A percentile compares a stretch with the other conserved stretches of the same genome.
These are phyloP conservation scores for Fusarium devonianum DNA, from an alignment of 2,329 filamentous ascomycete species.

Conservation along the genomic window DNA sequence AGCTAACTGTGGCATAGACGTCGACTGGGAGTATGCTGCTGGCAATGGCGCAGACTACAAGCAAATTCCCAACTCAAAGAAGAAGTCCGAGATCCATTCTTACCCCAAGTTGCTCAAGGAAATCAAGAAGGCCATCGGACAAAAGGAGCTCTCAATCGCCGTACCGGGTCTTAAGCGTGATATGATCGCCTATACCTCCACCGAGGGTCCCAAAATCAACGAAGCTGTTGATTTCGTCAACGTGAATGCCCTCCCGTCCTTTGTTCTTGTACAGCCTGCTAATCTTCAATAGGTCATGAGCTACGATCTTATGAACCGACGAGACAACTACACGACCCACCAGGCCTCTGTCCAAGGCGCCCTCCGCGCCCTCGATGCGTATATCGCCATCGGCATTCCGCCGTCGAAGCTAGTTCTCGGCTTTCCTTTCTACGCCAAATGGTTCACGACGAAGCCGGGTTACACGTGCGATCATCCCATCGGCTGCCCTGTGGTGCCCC, in stretches of 20 bases:
- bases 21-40: slow-evolving; percentile 71
- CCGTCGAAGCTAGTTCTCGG: slow-evolving; percentile 68
- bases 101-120: slow-evolving; percentile 68
- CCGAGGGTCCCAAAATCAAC: slow-evolving; percentile 66
- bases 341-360: slow-evolving; percentile 67
- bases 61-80: slow-evolving; percentile 63
- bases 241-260: slow-evolving; percentile 23
- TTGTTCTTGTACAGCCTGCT: accelerated
- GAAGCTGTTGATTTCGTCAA: slow-evolving; percentile 71
- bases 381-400: slow-evolving; percentile 63
- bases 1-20: slow-evolving; percentile 50
- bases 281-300: slow-evolving; percentile 61
- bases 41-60: slow-evolving; percentile 77
- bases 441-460: slow-evolving; percentile 62
- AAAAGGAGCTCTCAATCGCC: slow-evolving; percentile 70
- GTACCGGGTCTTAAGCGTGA: slow-evolving; percentile 69
- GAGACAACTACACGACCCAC: slow-evolving; percentile 70
- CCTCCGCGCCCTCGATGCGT: slow-evolving; percentile 62
- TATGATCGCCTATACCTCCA: slow-evolving; percentile 71
- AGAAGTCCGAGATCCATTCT: slow-evolving; percentile 65
- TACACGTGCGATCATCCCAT: slow-evolving; percentile 56
- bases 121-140: slow-evolving; percentile 64
- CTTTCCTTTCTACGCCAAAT: slow-evolving; percentile 75
- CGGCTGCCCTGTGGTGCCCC: slow-evolving; percentile 64
- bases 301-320: slow-evolving; percentile 77